Conservation (phyloP, 2,329 filamentous ascomycete species). For the Xylariaceae sp. region DNA sequence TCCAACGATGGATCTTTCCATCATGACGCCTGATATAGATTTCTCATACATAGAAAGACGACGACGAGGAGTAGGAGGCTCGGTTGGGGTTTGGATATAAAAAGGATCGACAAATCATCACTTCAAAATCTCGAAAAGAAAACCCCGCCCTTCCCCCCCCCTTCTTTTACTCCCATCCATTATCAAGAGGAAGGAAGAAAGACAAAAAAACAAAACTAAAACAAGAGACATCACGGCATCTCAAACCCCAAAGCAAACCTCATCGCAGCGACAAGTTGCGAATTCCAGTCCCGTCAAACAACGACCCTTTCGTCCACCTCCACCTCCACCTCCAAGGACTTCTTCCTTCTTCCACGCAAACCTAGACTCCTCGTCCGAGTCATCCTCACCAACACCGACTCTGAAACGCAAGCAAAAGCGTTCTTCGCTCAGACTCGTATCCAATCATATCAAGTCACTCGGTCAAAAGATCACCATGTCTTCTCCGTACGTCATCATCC, state of each 20-base stretch:
- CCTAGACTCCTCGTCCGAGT: constrained; percentile 3
- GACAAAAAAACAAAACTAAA: too few relatives aligned
- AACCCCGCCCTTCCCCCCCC: too few relatives aligned
- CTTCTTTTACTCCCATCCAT: too few relatives aligned
- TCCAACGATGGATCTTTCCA: not conserved
- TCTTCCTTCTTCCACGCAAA: constrained; percentile 20
- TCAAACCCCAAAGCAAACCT: constrained; percentile 1
- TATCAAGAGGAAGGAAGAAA: too few relatives aligned
- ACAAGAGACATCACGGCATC: constrained; percentile 8
- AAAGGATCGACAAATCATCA: too few relatives aligned
- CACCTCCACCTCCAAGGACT: constrained; percentile 17
- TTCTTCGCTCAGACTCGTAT: constrained; percentile 21
- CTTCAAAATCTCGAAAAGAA: too few relatives aligned
- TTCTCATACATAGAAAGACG: too few relatives aligned
- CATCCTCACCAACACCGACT: constrained; percentile 5
- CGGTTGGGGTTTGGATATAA: too few relatives aligned
- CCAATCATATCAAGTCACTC: not conserved
- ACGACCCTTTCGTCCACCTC: constrained; percentile 16
- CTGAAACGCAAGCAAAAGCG: constrained; percentile 25
- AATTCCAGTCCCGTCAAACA: constrained; percentile 8
- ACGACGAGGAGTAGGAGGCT: too few relatives aligned
- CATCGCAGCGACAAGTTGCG: constrained; percentile 4
- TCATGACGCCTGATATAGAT: too few relatives aligned
- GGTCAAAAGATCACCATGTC: constrained; percentile 20
- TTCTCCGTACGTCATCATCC: constrained; percentile 22